Base-by-base conservation (phyloP, 2,329 filamentous ascomycete genomes). In the Trichoderma pleuroti region DNA sequence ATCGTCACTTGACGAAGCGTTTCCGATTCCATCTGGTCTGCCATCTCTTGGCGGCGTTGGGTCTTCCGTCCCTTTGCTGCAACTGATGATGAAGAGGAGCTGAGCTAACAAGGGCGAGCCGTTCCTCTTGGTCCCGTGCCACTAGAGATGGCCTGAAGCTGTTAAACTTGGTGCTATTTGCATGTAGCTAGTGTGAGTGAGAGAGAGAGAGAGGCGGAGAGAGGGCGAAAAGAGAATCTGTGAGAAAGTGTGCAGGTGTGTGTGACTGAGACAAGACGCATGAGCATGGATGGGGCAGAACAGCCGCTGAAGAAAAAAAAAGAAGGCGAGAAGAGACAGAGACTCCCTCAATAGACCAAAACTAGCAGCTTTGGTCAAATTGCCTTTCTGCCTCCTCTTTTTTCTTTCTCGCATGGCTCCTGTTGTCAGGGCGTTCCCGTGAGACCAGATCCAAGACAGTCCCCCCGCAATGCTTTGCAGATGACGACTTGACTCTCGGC, bases 21-120 rank as follows among this genome's bases (percentile, higher is more conserved):
- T 42, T 14, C 18, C 21, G 8, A 42, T 60, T 60, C 16, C 36
- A 46, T 63, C 60, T 42, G 60, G 18, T 28, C 24, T 21, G 24
- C 49, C 24, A 54, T 30, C 59, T 16, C 28, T 39, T 60, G 49
- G 52, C 57, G 39, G 18, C 52, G 24, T 56, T 57, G 63, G 26
- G 52, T 36, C 30, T 39, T 39, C 30, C 32, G 4, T 28, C 39
- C 66, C 18, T 49, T 34, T 24, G 28, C 12, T n/a, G 14, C 9
- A 26, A 26, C 26, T 36, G 24, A 21, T 36, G n/a, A 26, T 14
- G 57, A 61, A 24, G 36, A 54, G 59, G 39, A 46, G 60, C n/a
- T 28, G 46, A 28, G n/a, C 68, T 70, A 70, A 61, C 21, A 69
- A 71, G 57, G 57, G 65, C 70, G 70, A 71, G 70, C 70, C 65